Evolutionary conservation across 2,329 filamentous ascomycete genomes (phyloP), one percentile per base, ranked within the genome.

Genomic region (Aspergillus sp.): DNA sequence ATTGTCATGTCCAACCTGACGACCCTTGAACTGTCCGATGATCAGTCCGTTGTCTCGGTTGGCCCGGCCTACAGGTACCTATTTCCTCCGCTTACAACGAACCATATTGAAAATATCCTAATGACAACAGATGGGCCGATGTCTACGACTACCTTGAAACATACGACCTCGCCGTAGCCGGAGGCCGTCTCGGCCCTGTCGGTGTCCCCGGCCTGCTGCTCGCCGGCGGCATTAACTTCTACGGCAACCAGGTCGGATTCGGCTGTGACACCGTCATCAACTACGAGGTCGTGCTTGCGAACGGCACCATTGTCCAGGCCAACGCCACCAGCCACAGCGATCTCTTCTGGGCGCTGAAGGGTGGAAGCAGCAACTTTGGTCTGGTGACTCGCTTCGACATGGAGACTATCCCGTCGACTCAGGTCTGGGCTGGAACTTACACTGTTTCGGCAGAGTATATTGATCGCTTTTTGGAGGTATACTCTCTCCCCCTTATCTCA

Each of bases 321-420:
- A 80, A 59, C 68, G 67, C 51, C 63, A 71, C 50, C 5, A 55
- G 38, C 48, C 53, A 68, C 41, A 53, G 68, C 4, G 76, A 80
- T 52, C 72, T 81, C 2, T 80, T 70, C 64, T 69, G 68, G 49
- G 78, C 78, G 21, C 63, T 80, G 41, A 79, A 79, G 62, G 78
- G 78, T 3, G 78, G 78, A n/a, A 74, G 72, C 58, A 75, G 69
- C 58, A 79, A 80, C 64, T 80, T 80, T 54, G 78, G 78, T 3
- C 65, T 80, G 4, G 77, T 80, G 13, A 79, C 78, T 1, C 69
- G 74, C 3, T 79, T 80, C 53, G 76, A 78, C 52, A 50, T 79
- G 5, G 65, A 72, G 61, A 71, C 72, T 2, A 65, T 71, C 55
- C 57, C 56, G 63, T 75, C 70, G 5, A 56, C 54, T 55, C 67